phyloP scores from a whole-genome alignment of 768 basidiomycete species.

The Pleurotus citrinopileatus region DNA sequence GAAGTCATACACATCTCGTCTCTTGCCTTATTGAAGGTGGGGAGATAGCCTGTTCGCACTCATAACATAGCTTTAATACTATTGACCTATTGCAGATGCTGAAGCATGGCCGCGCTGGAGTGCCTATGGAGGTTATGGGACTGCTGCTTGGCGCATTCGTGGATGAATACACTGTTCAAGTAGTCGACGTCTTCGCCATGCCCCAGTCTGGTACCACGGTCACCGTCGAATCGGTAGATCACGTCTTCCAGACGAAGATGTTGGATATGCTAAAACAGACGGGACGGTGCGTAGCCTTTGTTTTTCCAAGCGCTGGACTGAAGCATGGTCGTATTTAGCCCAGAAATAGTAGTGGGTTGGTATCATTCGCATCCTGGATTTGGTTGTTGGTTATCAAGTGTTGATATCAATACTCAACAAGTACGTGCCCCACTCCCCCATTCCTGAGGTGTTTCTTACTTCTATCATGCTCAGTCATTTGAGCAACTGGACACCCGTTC shows the following conservation, averaged over 20 bases:
- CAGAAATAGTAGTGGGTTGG: slow-evolving; percentile 99
- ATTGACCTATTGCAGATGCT: slow-evolving; percentile 69
- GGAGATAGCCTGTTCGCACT: slow-evolving; percentile 13
- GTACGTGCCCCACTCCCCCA: slow-evolving; percentile 34
- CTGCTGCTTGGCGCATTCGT: slow-evolving; percentile 98
- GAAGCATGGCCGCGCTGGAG: slow-evolving; percentile 97
- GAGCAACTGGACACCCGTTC: slow-evolving; percentile 91
- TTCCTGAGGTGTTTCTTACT: slow-evolving; percentile 12
- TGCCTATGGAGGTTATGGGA: slow-evolving; percentile 99
- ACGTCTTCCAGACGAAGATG: slow-evolving; percentile 98
- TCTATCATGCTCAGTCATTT: slow-evolving; percentile 73
- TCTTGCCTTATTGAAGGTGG: slow-evolving; percentile 91
- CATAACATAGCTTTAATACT: slow-evolving; percentile 7
- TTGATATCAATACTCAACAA: slow-evolving; percentile 99
- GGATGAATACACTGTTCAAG: slow-evolving; percentile 94
- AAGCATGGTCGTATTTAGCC: slow-evolving; percentile 38
- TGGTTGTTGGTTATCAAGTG: slow-evolving; percentile 98
- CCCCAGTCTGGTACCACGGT: slow-evolving; percentile 97
- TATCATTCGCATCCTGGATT: slow-evolving; percentile 99
- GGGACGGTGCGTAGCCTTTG: slow-evolving; percentile 63
- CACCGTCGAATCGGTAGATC: slow-evolving; percentile 96
- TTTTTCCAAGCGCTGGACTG: slow-evolving; percentile 3
- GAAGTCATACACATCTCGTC: slow-evolving; percentile 98
- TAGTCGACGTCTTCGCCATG: slow-evolving; percentile 98
- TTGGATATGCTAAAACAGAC: slow-evolving; percentile 99